Conservation (phyloP, 2,329 filamentous ascomycete species). For the Coniochaeta sp. region DNA sequence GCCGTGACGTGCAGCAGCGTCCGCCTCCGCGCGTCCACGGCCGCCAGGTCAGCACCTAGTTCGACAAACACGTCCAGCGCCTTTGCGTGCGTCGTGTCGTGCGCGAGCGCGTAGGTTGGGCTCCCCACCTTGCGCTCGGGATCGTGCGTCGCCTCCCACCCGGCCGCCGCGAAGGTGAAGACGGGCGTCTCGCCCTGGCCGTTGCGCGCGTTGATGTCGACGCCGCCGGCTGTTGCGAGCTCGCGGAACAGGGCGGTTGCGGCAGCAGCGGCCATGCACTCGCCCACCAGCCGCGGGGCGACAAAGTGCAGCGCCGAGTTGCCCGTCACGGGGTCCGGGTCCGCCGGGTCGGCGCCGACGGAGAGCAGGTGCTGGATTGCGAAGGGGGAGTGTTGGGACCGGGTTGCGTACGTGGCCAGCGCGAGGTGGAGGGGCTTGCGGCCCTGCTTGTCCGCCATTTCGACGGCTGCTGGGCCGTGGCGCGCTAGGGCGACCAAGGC, state of each 20-base stretch:
- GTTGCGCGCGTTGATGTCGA: not conserved
- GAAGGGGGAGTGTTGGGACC: not conserved
- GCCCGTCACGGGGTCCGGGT: not conserved
- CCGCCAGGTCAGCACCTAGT: not conserved
- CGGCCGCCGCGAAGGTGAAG: not conserved
- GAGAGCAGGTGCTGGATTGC: not conserved
- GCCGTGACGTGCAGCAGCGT: not conserved
- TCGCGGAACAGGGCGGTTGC: not conserved
- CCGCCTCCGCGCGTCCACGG: not conserved
- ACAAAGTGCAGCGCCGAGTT: not conserved
- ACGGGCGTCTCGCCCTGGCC: not conserved
- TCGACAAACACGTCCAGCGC: not conserved
- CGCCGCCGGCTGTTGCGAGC: not conserved
- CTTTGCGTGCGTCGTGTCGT: not conserved
- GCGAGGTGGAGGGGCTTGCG: not conserved
- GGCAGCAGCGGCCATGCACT: not conserved
- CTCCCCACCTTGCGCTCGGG: not conserved
- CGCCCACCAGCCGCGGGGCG: not conserved
- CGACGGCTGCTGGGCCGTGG: not conserved
- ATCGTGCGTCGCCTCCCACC: not conserved
- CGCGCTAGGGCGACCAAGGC: not conserved
- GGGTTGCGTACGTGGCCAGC: not conserved
- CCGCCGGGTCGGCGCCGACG: not conserved
- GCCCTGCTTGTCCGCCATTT: not conserved
- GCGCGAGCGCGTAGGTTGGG: not conserved